Evolutionary conservation across 2,329 filamentous ascomycete genomes (phyloP), one percentile per base, ranked within the genome.

Genomic region (Ascochyta lentis): DNA sequence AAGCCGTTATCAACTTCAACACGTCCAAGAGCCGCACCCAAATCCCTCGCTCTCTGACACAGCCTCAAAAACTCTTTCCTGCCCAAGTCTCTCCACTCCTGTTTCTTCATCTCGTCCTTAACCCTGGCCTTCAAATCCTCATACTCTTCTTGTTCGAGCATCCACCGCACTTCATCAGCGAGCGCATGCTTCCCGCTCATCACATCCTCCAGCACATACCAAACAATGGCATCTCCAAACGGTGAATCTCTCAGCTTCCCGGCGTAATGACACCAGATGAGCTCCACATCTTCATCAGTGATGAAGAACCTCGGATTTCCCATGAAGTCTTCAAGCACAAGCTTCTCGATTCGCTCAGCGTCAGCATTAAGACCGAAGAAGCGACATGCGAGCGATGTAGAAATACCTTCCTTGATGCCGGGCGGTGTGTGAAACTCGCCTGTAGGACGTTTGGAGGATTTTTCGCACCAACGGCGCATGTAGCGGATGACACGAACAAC

Each of bases 401-500:
- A 43, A 8, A 59, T 52, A 4, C 47, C 49, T 27, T 54, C 53
- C 19, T 41, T 47, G 22, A 50, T 35, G 27, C 44, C 42, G 10
- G 46, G 49, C 9, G 57, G 57, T 1, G 48, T 50, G 4, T n/a
- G 27, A 4, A 59, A 27, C 15, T 55, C 52, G 6, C 47, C 43
- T 3, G 31, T 44, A 2, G 34, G 31, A 9, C 31, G 27, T 15
- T 35, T 39, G 0, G 31, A 23, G 12, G 24, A 5, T 2, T 37
- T 37, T 5, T 10, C 10, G 26, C 56, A 56, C 34, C 47, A 55
- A 23, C 48, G 47, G 10, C 41, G 44, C 52, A 59, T 59, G 27
- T 51, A 59, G 15, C 52, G 31, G 9, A 59, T 31, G 10, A 56
- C 48, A 5, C 48, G 35, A 5, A 41, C 16, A 9, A 55, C 29